phyloP scores from a whole-genome alignment of 805 yeast species.

The Yamadazyma nakazawae region DNA sequence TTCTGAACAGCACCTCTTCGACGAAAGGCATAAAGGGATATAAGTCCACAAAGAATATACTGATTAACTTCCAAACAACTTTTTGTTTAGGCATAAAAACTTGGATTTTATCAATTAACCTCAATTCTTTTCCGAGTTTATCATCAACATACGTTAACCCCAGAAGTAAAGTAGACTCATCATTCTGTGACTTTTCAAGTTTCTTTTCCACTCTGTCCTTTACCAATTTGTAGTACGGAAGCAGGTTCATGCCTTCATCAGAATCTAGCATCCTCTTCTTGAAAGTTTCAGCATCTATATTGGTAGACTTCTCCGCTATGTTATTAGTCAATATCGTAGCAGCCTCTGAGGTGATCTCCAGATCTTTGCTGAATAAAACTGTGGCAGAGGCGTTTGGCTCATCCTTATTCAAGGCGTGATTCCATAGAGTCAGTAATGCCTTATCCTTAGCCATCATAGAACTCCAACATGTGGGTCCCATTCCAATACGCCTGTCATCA shows the following conservation, averaged over 20 bases:
- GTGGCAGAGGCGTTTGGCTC: conserved; percentile 21
- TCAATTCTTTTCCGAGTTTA: conserved; percentile 25
- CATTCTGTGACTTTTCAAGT: conserved; percentile 13
- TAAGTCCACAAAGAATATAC: conserved; percentile 39
- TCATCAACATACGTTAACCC: conserved; percentile 36
- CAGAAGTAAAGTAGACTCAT: conserved; percentile 21
- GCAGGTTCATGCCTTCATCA: conserved; percentile 32
- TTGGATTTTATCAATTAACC: conserved; percentile 32
- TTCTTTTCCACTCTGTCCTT: conserved; percentile 16
- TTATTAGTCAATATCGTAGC: conserved; percentile 14
- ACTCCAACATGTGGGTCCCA: conserved; percentile 40
- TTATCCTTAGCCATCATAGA: conserved; percentile 34
- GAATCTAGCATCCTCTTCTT: conserved; percentile 28
- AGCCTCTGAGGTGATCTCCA: conserved; percentile 23
- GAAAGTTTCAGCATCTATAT: conserved; percentile 23
- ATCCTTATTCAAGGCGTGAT: conserved; percentile 20
- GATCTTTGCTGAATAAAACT: conserved; percentile 19
- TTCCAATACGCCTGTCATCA: conserved; percentile 23
- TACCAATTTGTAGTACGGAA: conserved; percentile 26
- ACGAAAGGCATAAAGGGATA: conserved; percentile 50
- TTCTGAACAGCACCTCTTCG: conserved; percentile 35
- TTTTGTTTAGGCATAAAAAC: conserved; percentile 36
- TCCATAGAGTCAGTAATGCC: conserved; percentile 33
- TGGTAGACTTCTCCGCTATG: conserved; percentile 5
- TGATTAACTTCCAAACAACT: conserved; percentile 39